Percentiles rank a stretch among this genome's conserved stretches.
Conservation (phyloP, 208 protist species). For the Trypanosoma cruzi region DNA sequence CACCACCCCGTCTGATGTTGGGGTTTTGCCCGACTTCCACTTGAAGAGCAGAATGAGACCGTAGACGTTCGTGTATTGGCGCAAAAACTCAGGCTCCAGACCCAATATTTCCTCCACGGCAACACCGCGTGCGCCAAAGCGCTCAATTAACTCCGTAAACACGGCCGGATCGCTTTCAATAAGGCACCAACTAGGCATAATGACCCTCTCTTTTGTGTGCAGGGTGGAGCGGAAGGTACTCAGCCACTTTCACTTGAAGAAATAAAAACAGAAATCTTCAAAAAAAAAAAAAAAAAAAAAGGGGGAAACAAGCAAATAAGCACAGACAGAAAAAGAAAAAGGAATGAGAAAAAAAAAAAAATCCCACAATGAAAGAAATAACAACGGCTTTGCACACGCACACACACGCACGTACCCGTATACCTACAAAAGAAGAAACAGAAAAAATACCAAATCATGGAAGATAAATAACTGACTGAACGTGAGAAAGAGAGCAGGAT, state of each 20-base stretch:
- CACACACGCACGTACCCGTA: neutral
- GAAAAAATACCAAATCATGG: neutral
- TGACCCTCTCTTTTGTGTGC: constrained; percentile 5
- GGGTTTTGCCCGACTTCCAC: constrained; percentile 63
- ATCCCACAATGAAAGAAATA: too few species aligned
- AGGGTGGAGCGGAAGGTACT: too few species aligned
- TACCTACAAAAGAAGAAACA: neutral
- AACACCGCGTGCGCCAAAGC: constrained; percentile 94
- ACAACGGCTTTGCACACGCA: too few species aligned
- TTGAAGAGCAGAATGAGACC: constrained; percentile 98
- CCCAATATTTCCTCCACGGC: constrained; percentile 96
- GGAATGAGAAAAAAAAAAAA: neutral
- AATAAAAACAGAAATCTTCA: too few species aligned
- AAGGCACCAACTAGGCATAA: constrained; percentile 89
- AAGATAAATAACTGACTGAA: neutral
- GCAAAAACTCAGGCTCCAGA: constrained; percentile 81
- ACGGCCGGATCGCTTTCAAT: constrained; percentile 97
- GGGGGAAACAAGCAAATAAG: too few species aligned
- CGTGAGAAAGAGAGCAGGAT: constrained; percentile 1
- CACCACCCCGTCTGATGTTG: constrained; percentile 23
- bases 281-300: too few species aligned
- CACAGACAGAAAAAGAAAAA: constrained; percentile 8
- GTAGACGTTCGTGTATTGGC: constrained; percentile 76
- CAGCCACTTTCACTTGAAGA: too few species aligned
- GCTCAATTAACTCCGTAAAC: constrained; percentile 97